Evolutionary conservation across 75 land plant species (phyloP).

Genomic region (Chamaecyparis obtusa): DNA sequence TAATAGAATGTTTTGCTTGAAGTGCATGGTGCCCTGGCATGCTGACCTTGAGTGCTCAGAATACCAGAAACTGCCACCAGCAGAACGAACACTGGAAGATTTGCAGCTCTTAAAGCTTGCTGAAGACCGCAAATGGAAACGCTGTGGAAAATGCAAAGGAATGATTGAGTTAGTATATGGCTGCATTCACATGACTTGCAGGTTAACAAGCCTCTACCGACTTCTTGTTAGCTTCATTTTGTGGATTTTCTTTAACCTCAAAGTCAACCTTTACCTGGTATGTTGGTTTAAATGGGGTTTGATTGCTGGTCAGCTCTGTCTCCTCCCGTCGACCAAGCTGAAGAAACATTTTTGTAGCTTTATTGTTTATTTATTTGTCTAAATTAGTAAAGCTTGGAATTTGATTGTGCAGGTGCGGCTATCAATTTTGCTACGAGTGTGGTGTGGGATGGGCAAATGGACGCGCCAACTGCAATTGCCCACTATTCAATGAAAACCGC

Average conservation of each 20-base stretch:
- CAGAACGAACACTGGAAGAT: neutral
- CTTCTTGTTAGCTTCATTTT: neutral
- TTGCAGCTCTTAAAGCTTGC: conserved; percentile 14
- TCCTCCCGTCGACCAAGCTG: too few relatives aligned
- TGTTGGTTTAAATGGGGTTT: too few relatives aligned
- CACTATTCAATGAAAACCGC: neutral
- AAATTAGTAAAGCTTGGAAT: too few relatives aligned
- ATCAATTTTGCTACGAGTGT: conserved; percentile 88
- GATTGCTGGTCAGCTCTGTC: too few relatives aligned
- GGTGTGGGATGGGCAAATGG: conserved; percentile 79
- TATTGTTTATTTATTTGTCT: neutral
- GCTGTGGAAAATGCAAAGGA: conserved; percentile 12
- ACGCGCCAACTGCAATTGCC: neutral
- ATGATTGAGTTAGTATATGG: conserved; percentile 12
- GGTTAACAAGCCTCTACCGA: neutral
- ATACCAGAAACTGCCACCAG: neutral
- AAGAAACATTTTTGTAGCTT: neutral
- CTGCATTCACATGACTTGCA: conserved; percentile 30
- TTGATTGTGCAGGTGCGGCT: conserved; percentile 66
- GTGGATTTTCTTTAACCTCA: neutral
- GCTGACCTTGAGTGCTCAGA: conserved; percentile 14
- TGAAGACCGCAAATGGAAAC: conserved; percentile 14
- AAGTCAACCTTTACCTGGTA: too few relatives aligned
- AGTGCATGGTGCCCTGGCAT: neutral
- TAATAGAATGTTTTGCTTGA: neutral